These are phyloP conservation scores for Cladophialophora chaetospira DNA, from an alignment of 2,329 filamentous ascomycete genomes.

Conservation along the genomic window DNA sequence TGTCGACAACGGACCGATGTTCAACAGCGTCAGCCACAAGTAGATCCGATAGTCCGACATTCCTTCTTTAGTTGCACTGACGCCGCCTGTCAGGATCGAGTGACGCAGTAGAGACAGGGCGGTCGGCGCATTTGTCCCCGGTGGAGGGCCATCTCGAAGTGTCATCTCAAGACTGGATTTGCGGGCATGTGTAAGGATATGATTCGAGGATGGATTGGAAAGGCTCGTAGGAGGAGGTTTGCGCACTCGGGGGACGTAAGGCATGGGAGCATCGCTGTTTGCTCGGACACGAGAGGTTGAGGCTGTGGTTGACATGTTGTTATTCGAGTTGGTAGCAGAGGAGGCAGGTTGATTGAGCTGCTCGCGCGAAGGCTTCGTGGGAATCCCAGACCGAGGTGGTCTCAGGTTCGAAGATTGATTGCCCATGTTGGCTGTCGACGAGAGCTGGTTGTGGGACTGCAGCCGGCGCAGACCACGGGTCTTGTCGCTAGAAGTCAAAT, in stretches of 20 bases:
- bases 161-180: slow-evolving; percentile 68
- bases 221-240: slow-evolving; percentile 33
- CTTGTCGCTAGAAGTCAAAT: slow-evolving; percentile 63
- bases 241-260: slow-evolving; percentile 36
- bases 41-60: slow-evolving; percentile 92
- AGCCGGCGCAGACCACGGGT: slow-evolving; percentile 71
- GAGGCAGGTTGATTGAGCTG: slow-evolving; percentile 51
- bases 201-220: slow-evolving; percentile 43
- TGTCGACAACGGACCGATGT: slow-evolving; percentile 80
- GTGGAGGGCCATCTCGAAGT: slow-evolving; percentile 75
- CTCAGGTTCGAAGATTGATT: slow-evolving; percentile 36
- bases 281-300: slow-evolving; percentile 54
- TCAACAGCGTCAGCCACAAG: slow-evolving; percentile 91
- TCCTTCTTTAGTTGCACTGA: slow-evolving; percentile 55
- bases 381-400: slow-evolving; percentile 12
- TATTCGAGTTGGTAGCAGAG: slow-evolving; percentile 42
- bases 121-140: slow-evolving; percentile 59
- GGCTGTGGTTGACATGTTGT: slow-evolving; percentile 34
- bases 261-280: slow-evolving; percentile 68
- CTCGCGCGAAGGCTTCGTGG: slow-evolving; percentile 26
- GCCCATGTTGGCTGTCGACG: slow-evolving; percentile 47
- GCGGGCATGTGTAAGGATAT: slow-evolving; percentile 47
- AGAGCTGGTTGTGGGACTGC: slow-evolving; percentile 71
- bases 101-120: slow-evolving; percentile 50
- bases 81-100: slow-evolving; percentile 52